Conservation (phyloP, 2,329 filamentous ascomycete genomes). For the Penicillium expansum region DNA sequence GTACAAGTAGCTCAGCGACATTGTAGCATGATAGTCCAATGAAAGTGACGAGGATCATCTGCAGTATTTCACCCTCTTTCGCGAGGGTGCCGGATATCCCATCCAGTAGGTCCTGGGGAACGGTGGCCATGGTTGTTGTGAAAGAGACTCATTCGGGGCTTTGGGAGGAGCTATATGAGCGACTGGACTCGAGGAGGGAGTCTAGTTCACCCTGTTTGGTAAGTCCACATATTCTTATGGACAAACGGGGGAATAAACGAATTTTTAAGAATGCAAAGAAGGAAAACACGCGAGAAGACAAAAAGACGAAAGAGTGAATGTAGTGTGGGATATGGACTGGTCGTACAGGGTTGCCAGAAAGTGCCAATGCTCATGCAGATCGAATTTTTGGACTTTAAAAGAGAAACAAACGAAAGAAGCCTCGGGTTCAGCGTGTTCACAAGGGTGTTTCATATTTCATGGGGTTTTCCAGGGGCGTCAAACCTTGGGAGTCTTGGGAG, state of each 20-base stretch:
- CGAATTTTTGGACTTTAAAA: background rate
- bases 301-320: background rate
- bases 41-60: constrained; percentile 31
- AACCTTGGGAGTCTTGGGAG: background rate
- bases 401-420: background rate
- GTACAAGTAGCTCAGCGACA: constrained; percentile 44
- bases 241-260: background rate
- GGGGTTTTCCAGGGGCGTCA: background rate
- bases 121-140: constrained; percentile 11
- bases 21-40: constrained; percentile 48
- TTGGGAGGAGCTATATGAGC: background rate
- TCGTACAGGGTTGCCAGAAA: background rate
- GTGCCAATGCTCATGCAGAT: constrained; percentile 2
- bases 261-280: background rate
- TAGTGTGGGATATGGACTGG: background rate
- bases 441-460: background rate
- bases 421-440: background rate
- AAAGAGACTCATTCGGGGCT: background rate
- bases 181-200: constrained; percentile 1
- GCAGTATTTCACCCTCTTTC: constrained; percentile 19
- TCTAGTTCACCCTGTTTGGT: constrained; percentile 21
- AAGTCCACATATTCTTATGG: constrained; percentile 15
- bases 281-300: background rate
- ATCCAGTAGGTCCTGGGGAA: constrained; percentile 25
- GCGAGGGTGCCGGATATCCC: constrained; percentile 33